Conservation (phyloP, 148 eudicot species). For the Fagopyrum homotropicum region DNA sequence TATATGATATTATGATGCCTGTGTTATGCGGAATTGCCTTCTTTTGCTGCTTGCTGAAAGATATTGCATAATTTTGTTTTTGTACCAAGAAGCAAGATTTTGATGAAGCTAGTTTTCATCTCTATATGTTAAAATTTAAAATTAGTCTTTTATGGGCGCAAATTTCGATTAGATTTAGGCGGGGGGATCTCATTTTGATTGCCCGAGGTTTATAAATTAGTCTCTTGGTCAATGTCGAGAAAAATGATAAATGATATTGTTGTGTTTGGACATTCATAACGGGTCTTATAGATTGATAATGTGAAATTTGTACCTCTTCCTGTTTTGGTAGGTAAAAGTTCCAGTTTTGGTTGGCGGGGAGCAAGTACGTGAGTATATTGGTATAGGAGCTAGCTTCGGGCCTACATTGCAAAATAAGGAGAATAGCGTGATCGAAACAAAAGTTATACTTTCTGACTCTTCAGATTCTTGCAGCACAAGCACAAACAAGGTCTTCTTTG, state of each 20-base stretch:
- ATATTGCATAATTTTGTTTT: background rate
- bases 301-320: background rate
- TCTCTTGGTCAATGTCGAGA: background rate
- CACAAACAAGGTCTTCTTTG: constrained; percentile 60
- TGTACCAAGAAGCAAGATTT: background rate
- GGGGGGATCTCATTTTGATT: background rate
- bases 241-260: background rate
- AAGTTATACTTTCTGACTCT: constrained; percentile 77
- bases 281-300: background rate
- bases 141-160: background rate
- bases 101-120: background rate
- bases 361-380: constrained; percentile 65
- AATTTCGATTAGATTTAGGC: background rate
- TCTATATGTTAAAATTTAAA: background rate
- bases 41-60: background rate
- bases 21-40: background rate
- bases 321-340: constrained; percentile 65
- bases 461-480: constrained; percentile 85
- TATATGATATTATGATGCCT: background rate
- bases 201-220: background rate
- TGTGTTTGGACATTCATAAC: background rate
- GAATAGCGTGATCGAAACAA: constrained; percentile 76
- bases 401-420: constrained; percentile 81
- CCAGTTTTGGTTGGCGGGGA: constrained; percentile 67
- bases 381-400: constrained; percentile 97